phyloP scores from a whole-genome alignment of 805 yeast genomes.

The Torulaspora microellipsoides region DNA sequence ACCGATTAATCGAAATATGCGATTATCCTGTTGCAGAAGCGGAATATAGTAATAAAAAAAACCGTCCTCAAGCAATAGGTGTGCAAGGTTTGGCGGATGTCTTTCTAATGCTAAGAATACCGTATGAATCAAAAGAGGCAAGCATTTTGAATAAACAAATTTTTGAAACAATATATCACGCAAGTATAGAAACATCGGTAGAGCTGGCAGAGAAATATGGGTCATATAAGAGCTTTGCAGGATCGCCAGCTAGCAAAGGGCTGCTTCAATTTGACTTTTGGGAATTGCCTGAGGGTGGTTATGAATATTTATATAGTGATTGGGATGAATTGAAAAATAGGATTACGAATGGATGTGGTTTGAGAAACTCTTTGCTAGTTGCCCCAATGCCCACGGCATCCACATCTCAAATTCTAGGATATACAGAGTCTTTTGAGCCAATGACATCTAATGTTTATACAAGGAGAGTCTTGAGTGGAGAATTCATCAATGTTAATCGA shows the following conservation, averaged over 20 bases:
- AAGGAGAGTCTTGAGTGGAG: constrained; percentile 87
- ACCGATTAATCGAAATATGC: constrained; percentile 77
- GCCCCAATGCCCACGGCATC: constrained; percentile 99
- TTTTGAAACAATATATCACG: constrained; percentile 95
- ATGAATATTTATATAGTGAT: constrained; percentile 58
- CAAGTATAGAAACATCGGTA: constrained; percentile 77
- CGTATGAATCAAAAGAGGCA: constrained; percentile 88
- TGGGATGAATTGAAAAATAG: constrained; percentile 67
- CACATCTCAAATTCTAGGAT: constrained; percentile 90
- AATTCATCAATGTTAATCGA: constrained; percentile 84
- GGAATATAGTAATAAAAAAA: constrained; percentile 61
- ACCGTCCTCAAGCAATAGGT: constrained; percentile 91
- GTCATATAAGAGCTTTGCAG: constrained; percentile 63
- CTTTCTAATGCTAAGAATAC: constrained; percentile 69
- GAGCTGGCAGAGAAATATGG: constrained; percentile 72
- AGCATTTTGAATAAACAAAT: constrained; percentile 70
- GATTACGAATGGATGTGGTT: constrained; percentile 55
- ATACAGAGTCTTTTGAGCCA: constrained; percentile 93
- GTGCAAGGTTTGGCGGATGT: constrained; percentile 96
- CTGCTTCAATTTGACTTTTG: constrained; percentile 81
- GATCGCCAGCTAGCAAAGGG: constrained; percentile 89
- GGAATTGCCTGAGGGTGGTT: constrained; percentile 42
- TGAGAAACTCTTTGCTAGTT: constrained; percentile 80
- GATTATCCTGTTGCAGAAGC: constrained; percentile 80
- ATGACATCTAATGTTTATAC: constrained; percentile 86